A percentile compares a stretch with the other conserved stretches of the same genome.
These are phyloP conservation scores for Hyaloscypha variabilis DNA, from an alignment of 495 filamentous ascomycete species.

Conservation along the genomic window DNA sequence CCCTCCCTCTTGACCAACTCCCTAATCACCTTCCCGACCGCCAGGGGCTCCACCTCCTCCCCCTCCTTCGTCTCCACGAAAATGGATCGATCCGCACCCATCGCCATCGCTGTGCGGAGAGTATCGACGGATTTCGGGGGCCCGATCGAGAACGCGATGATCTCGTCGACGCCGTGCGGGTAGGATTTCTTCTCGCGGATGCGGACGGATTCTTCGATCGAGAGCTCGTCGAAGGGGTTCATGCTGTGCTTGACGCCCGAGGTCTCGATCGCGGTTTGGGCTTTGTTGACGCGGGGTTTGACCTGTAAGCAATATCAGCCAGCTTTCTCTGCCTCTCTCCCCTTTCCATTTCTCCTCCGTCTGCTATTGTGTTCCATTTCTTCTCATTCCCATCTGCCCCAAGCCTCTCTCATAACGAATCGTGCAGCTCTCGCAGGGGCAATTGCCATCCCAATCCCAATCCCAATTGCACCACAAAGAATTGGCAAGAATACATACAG, in stretches of 20 bases:
- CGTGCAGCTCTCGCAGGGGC: no score
- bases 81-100: conserved; percentile 92
- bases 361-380: not conserved
- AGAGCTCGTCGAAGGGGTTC: conserved; percentile 99
- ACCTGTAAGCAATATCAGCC: conserved; percentile 54
- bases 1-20: conserved; percentile 78
- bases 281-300: conserved; percentile 97
- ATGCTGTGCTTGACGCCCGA: conserved; percentile 92
- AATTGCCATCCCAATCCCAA: not conserved
- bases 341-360: not conserved
- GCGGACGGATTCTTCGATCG: conserved; percentile 91
- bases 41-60: conserved; percentile 78
- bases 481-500: conserved; percentile 58
- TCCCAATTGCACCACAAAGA: conserved; percentile 13
- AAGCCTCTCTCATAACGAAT: no score
- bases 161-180: conserved; percentile 70
- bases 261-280: conserved; percentile 91
- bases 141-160: conserved; percentile 85
- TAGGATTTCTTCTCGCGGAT: conserved; percentile 75
- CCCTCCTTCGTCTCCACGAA: conserved; percentile 75
- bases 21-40: conserved; percentile 84
- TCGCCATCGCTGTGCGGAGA: conserved; percentile 95
- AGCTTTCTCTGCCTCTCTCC: not conserved
- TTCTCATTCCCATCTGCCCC: not conserved
- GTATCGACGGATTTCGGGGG: conserved; percentile 84